Evolutionary conservation across 2,329 filamentous ascomycete species (phyloP), one percentile per base, ranked within the genome.

Genomic region (Massarina eburnea): DNA sequence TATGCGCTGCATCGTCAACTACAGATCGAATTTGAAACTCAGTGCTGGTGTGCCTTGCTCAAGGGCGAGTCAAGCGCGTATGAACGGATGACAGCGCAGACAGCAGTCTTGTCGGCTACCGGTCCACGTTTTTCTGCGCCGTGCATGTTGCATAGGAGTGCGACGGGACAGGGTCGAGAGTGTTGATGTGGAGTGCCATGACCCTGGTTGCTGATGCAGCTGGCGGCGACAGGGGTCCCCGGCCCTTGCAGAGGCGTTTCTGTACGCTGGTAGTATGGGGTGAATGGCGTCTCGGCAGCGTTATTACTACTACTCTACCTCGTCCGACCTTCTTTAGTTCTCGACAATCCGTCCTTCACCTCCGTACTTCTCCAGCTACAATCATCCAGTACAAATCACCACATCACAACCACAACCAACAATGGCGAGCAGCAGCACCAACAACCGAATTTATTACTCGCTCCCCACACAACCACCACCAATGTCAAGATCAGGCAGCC

Each of bases 61-160:
- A 49, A 41, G 51, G 50, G 33, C 62, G 62, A 63, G 57, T 64
- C 60, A 61, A 55, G 56, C 57, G 57, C 66, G 64, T 64, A 66
- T 67, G 53, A 64, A 59, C 52, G 59, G 55, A 62, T 65, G 68
- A 71, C 68, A 70, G 63, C 67, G 61, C 63, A 71, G 59, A 36
- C 64, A 48, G 47, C 41, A 55, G 47, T 56, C 58, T 60, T 67
- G 61, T 63, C 54, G 46, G 51, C 56, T 49, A 58, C 59, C 56
- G 62, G 59, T 62, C 64, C 66, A 67, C 62, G 65, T 66, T 68
- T 62, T 66, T 56, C 62, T 57, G 59, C 58, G 57, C 58, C 63
- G 57, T 57, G 60, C 62, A 61, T 59, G 54, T 59, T 53, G 52
- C 54, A 62, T 63, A 59, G 61, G 8, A 15, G 4, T 34, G 10